Evolutionary conservation across 164 flowering plant genomes (phyloP), one percentile per base, ranked within the genome.

Genomic region (Stephania cephalantha): DNA sequence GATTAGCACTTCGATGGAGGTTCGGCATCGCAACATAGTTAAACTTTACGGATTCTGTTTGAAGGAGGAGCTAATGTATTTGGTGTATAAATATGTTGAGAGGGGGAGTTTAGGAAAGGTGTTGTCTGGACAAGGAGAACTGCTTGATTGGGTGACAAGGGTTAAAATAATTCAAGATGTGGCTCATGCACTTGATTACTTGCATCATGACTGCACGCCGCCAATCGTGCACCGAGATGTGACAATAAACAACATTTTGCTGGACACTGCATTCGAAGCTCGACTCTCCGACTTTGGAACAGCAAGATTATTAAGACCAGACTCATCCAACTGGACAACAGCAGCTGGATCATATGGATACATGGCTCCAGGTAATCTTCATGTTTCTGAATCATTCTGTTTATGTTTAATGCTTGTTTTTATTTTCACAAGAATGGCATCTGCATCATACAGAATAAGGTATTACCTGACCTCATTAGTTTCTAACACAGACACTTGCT

Each of bases 181-280:
- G 73, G 93, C 96, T 72, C 86, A 88, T 82, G 96, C 96, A 1
- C 42, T 90, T 29, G 74, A 91, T 63, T 91, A 91, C 77, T 76
- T 91, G 86, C 93, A 89, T 83, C 89, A 88, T 78, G 92, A 90
- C 50, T 90, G 89, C 78, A 70, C 73, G 35, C 89, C 86, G 0
- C 80, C 93, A 3, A 83, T 90, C 69, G 86, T 89, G 52, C 95
- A 89, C 76, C 75, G 92, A 12, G 95, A 90, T 76, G 76, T 89
- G 4, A 79, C 90, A 1, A 29, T 80, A 31, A 89, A 86, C 25
- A 90, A 89, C 68, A 61, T 90, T 8, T 77, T 90, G 81, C 77
- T 89, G 2, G 90, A 88, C 55, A n/a, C 77, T 9, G 91, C 78
- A 0, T 82, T 77, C 3, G 89, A 81, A 78, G 81, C 92, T 0